phyloP scores from a whole-genome alignment of 1,284 basidiomycete species.

The Austroboletus rostrupii region DNA sequence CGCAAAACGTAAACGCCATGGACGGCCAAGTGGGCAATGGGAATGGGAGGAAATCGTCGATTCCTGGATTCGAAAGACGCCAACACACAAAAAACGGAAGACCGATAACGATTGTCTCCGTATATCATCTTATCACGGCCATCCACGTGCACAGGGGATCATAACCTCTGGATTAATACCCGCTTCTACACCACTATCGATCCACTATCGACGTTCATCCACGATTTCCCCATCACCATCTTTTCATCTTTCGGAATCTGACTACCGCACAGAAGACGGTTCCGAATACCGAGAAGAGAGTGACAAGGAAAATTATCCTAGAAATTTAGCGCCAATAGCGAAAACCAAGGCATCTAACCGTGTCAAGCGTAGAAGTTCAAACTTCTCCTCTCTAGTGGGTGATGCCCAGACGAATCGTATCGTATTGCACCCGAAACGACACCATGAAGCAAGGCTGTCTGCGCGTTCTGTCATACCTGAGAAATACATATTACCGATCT shows the following conservation, averaged over 20 bases:
- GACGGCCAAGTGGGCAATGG: slow-evolving; percentile 34
- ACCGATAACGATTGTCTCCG: slow-evolving; percentile 4
- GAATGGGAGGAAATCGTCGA: slow-evolving; percentile 45
- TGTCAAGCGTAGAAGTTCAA: slow-evolving; percentile 21
- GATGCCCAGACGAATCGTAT: slow-evolving; percentile 41
- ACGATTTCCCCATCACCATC: slow-evolving; percentile 16
- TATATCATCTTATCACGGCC: not conserved
- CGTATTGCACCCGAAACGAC: slow-evolving; percentile 31
- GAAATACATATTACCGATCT: slow-evolving; percentile 11
- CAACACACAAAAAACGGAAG: slow-evolving; percentile 28
- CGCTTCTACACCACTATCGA: slow-evolving; percentile 2
- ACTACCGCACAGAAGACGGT: slow-evolving; percentile 15
- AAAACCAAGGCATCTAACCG: slow-evolving; percentile 2
- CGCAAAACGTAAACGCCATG: slow-evolving; percentile 4
- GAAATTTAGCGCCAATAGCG: slow-evolving; percentile 1
- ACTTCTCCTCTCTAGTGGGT: slow-evolving; percentile 43
- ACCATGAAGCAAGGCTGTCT: slow-evolving; percentile 1
- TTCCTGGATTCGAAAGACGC: slow-evolving; percentile 38
- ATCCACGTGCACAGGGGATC: not conserved
- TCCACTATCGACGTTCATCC: slow-evolving; percentile 1
- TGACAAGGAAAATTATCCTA: slow-evolving; percentile 28
- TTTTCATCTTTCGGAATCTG: slow-evolving; percentile 15
- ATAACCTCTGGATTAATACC: not conserved
- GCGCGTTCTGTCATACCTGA: slow-evolving; percentile 13
- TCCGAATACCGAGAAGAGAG: slow-evolving; percentile 22